phyloP scores from a whole-genome alignment of 1,284 basidiomycete genomes.

The Cystobasidium slooffiae region DNA sequence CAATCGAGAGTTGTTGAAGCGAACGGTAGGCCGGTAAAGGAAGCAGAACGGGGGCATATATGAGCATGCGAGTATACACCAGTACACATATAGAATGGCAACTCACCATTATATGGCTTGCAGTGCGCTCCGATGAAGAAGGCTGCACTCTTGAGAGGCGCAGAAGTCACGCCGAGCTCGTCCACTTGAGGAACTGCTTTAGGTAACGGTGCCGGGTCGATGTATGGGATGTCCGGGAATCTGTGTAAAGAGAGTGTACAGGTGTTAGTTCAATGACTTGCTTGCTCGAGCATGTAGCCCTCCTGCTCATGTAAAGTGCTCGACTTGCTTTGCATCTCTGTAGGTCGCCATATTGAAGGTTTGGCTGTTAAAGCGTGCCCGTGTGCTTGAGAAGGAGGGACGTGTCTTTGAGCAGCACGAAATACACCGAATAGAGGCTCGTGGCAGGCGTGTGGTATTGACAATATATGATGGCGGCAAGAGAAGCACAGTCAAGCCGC shows the following conservation, averaged over 20 bases:
- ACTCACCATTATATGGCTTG: slow-evolving; percentile 86
- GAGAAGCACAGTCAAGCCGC: slow-evolving; percentile 1
- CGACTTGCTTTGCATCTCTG: slow-evolving; percentile 44
- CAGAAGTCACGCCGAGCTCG: slow-evolving; percentile 90
- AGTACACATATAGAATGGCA: too few species aligned
- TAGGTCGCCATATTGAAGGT: slow-evolving; percentile 41
- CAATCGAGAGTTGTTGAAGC: not conserved
- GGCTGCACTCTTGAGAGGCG: slow-evolving; percentile 91
- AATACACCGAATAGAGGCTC: too few species aligned
- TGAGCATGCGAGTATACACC: too few species aligned
- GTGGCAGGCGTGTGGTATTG: too few species aligned
- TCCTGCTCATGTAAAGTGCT: not conserved
- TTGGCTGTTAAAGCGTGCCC: not conserved
- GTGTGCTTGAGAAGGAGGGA: not conserved
- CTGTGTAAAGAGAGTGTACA: not conserved
- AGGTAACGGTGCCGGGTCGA: slow-evolving; percentile 58
- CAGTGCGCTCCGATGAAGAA: slow-evolving; percentile 97
- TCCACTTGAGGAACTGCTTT: slow-evolving; percentile 75
- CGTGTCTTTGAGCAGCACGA: not conserved
- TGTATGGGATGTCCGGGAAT: slow-evolving; percentile 60
- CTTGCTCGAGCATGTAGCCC: not conserved
- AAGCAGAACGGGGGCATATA: too few species aligned
- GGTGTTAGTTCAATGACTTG: not conserved
- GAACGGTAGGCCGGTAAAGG: not conserved
- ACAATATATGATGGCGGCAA: not conserved